These are phyloP conservation scores for Cystofilobasidium bisporidii DNA, from an alignment of 768 basidiomycete genomes.

Conservation along the genomic window DNA sequence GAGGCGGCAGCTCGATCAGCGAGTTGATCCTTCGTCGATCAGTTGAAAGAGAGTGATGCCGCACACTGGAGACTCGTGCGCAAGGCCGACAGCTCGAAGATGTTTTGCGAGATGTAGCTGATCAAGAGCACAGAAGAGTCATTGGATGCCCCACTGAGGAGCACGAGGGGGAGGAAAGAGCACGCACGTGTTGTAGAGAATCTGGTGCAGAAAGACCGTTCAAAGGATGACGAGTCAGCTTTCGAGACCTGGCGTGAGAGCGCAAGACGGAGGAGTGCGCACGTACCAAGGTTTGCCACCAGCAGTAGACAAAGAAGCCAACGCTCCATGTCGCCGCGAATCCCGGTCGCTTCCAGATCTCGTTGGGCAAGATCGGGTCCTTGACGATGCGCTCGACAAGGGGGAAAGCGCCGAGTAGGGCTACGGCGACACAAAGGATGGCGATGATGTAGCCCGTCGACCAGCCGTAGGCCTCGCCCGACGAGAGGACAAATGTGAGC, in stretches of 20 bases:
- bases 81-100: slow-evolving; percentile 17
- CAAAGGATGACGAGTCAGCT: no score
- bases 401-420: slow-evolving; percentile 23
- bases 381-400: slow-evolving; percentile 29
- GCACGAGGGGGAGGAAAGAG: slow-evolving; percentile 11
- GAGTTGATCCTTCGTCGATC: no score
- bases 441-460: slow-evolving; percentile 24
- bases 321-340: slow-evolving; percentile 30
- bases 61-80: slow-evolving; percentile 20
- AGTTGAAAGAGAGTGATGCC: no score
- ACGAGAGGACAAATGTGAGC: slow-evolving; percentile 22
- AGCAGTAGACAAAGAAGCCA: slow-evolving; percentile 30
- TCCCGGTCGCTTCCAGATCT: slow-evolving; percentile 23
- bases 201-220: no score
- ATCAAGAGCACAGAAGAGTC: no score
- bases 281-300: slow-evolving; percentile 13
- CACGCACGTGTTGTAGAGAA: no score
- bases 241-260: no score
- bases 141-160: slow-evolving; percentile 1
- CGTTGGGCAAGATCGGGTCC: slow-evolving; percentile 28
- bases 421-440: slow-evolving; percentile 24
- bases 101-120: no score
- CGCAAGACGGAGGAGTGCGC: no score
- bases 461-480: slow-evolving; percentile 27
- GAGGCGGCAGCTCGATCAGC: no score